phyloP scores from a whole-genome alignment of 1,284 basidiomycete species.

The Apiotrichum domesticum region DNA sequence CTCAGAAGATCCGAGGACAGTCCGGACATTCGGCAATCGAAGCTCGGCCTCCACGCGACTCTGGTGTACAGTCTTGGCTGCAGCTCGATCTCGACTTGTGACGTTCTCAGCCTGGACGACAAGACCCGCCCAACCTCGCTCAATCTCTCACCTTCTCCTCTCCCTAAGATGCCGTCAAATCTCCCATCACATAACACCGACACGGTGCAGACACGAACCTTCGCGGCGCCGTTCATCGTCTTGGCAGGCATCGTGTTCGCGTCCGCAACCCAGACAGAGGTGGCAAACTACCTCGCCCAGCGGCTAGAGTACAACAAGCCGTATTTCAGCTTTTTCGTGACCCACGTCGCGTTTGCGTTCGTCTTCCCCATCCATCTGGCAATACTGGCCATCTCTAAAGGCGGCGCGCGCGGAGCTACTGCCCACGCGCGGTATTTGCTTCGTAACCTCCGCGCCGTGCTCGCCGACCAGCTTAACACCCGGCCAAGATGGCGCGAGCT shows the following conservation, averaged over 20 bases:
- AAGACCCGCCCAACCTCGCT: no score
- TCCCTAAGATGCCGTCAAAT: neutral
- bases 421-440: conserved; percentile 7
- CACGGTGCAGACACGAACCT: neutral
- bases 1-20: no score
- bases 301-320: conserved; percentile 37
- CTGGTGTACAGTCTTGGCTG: no score
- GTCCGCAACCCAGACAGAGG: conserved; percentile 42
- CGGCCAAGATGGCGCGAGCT: conserved; percentile 27
- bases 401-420: neutral
- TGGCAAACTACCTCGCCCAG: conserved; percentile 32
- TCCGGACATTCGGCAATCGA: no score
- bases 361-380: conserved; percentile 40
- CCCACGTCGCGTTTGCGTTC: conserved; percentile 42
- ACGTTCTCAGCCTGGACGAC: no score
- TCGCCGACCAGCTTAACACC: conserved; percentile 17
- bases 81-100: no score
- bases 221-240: conserved; percentile 32
- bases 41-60: no score
- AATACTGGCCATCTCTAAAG: conserved; percentile 13
- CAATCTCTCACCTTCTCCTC: neutral
- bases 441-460: conserved; percentile 12
- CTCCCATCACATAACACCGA: neutral
- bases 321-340: conserved; percentile 47
- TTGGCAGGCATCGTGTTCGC: conserved; percentile 40